Conservation (phyloP, 495 filamentous ascomycete species). For the Aspergillus bertholletiae region DNA sequence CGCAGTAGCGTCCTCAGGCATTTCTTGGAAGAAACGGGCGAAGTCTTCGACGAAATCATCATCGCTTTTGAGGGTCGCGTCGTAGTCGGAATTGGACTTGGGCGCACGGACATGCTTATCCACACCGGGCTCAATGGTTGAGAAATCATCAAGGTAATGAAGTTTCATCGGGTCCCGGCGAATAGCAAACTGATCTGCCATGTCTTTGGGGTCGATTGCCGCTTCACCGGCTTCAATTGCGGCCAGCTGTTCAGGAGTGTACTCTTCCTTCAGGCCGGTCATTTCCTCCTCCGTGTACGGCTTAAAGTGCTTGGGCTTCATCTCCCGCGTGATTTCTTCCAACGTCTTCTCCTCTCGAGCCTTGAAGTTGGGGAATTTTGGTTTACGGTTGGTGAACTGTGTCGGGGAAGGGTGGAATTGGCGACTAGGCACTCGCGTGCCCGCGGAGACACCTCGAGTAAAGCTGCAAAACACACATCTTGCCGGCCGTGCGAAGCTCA, state of each 20-base stretch:
- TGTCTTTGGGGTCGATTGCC: conserved; percentile 72
- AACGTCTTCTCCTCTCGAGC: conserved; percentile 17
- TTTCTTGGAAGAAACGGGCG: conserved; percentile 51
- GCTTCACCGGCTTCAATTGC: conserved; percentile 84
- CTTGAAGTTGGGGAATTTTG: conserved; percentile 24
- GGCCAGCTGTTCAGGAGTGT: conserved; percentile 76
- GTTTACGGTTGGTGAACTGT: conserved; percentile 33
- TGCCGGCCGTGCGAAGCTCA: conserved; percentile 58
- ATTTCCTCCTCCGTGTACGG: conserved; percentile 69
- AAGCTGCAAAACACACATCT: conserved; percentile 55
- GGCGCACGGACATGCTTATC: conserved; percentile 59
- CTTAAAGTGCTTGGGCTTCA: conserved; percentile 48
- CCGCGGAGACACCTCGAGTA: conserved; percentile 35
- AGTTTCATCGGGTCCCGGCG: conserved; percentile 68
- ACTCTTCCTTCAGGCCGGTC: conserved; percentile 56
- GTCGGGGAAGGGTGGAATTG: conserved; percentile 50
- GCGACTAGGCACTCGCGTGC: conserved; percentile 44
- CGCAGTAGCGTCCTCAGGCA: conserved; percentile 42
- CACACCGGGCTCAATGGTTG: conserved; percentile 67
- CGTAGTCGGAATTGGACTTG: conserved; percentile 55
- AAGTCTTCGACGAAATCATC: conserved; percentile 55
- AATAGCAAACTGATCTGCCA: conserved; percentile 65
- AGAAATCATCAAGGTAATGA: conserved; percentile 84
- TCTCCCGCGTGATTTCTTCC: conserved; percentile 12
- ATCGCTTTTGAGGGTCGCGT: conserved; percentile 56